Conservation (phyloP, 2,329 filamentous ascomycete species). For the Aotearoamyces nothofagi region DNA sequence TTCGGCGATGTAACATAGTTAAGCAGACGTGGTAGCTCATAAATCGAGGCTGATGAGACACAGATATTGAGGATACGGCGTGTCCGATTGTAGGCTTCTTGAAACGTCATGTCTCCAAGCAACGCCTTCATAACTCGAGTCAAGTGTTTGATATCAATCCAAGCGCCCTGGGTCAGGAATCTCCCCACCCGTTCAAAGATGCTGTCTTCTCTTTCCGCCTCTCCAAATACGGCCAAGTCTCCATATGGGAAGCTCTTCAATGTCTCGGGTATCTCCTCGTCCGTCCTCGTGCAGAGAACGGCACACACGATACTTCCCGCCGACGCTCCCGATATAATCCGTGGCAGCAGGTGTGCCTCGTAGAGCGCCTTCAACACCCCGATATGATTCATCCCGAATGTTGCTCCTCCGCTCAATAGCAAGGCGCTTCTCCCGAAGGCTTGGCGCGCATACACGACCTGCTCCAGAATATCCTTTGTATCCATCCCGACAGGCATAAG, state of each 20-base stretch:
- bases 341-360: conserved; percentile 44
- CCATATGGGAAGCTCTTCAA: conserved; percentile 44
- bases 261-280: conserved; percentile 44
- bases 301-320: conserved; percentile 56
- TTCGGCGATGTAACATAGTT: conserved; percentile 92
- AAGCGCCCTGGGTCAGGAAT: conserved; percentile 65
- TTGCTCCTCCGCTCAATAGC: conserved; percentile 52
- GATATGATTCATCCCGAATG: conserved; percentile 59
- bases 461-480: conserved; percentile 35
- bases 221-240: conserved; percentile 48
- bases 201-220: conserved; percentile 40
- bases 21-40: conserved; percentile 72
- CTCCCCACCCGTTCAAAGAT: conserved; percentile 54
- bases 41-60: conserved; percentile 75
- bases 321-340: conserved; percentile 54
- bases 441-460: conserved; percentile 43
- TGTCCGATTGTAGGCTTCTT: conserved; percentile 91
- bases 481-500: conserved; percentile 37
- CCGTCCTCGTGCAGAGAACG: conserved; percentile 46
- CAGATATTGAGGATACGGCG: conserved; percentile 85
- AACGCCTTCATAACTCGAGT: conserved; percentile 66
- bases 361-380: conserved; percentile 54
- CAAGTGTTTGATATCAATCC: conserved; percentile 74
- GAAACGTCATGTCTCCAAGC: conserved; percentile 83
- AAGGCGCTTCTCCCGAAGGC: conserved; percentile 52